Percentiles rank a stretch among this genome's conserved stretches.
phyloP scores from a whole-genome alignment of 345 rosid species.

The Clarkia xantiana region DNA sequence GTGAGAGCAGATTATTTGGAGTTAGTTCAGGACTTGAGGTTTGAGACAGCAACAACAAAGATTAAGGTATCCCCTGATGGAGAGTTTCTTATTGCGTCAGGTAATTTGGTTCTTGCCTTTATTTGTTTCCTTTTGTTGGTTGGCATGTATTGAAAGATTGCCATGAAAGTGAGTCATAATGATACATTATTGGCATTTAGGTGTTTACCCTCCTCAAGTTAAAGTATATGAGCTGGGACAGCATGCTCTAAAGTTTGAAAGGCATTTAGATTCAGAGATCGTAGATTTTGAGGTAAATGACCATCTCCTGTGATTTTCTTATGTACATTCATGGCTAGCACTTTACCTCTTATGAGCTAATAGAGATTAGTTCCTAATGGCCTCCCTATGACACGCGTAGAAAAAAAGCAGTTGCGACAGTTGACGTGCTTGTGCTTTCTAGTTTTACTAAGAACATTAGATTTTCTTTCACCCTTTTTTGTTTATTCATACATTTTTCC shows the following conservation, averaged over 20 bases:
- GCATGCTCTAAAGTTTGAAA: constrained; percentile 74
- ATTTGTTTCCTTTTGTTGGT: constrained; percentile 1
- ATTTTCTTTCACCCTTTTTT: background rate
- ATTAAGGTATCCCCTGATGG: constrained; percentile 77
- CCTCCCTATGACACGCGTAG: no score
- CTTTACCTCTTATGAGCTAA: constrained; percentile 2
- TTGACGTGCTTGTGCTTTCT: no score
- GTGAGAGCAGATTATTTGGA: constrained; percentile 30
- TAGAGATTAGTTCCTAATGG: no score
- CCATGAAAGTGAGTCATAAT: background rate
- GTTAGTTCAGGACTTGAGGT: constrained; percentile 71
- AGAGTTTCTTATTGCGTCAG: constrained; percentile 72
- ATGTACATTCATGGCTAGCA: background rate
- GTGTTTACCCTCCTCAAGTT: constrained; percentile 82
- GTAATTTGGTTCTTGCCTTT: constrained; percentile 15
- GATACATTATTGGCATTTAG: constrained; percentile 21
- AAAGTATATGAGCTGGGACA: constrained; percentile 76
- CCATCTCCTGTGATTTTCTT: background rate
- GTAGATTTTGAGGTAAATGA: constrained; percentile 62
- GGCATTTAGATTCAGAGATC: constrained; percentile 80
- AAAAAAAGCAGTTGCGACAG: no score
- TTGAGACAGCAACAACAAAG: constrained; percentile 65
- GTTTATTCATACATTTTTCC: background rate
- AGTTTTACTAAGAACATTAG: no score
- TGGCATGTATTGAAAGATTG: background rate